A percentile compares a stretch with the other conserved stretches of the same genome.
Conservation (phyloP, 352 stramenopile species). For the Albugo candida region DNA sequence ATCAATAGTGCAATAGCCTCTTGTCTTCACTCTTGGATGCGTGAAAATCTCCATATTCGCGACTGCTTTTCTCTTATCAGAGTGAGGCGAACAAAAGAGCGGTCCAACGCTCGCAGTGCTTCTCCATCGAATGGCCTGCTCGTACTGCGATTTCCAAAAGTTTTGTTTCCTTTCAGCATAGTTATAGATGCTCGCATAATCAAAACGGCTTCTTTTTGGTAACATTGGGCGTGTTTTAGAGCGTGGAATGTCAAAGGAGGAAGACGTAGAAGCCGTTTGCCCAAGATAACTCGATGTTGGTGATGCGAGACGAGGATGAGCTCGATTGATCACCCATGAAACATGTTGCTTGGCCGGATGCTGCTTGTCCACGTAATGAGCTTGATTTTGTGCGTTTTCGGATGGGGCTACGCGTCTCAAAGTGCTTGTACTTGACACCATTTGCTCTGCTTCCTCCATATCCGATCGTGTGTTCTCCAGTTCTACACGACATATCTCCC, state of each 20-base stretch:
- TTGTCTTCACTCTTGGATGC: constrained; percentile 8
- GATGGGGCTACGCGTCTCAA: too few relatives aligned
- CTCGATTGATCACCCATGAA: background rate
- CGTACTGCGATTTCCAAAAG: constrained; percentile 37
- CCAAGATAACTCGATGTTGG: background rate
- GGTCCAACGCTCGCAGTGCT: constrained; percentile 1
- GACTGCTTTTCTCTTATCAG: background rate
- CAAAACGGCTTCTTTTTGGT: constrained; percentile 20
- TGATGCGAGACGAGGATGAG: background rate
- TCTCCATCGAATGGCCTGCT: constrained; percentile 27
- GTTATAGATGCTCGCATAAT: constrained; percentile 26
- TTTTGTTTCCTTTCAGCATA: constrained; percentile 17
- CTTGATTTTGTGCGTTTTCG: background rate
- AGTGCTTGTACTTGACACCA: too few relatives aligned
- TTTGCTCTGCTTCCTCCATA: too few relatives aligned
- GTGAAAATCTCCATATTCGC: constrained; percentile 55
- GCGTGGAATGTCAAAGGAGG: background rate
- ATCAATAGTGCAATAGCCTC: constrained; percentile 16
- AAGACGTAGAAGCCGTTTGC: background rate
- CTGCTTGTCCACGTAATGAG: background rate
- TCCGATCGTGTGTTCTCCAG: too few relatives aligned
- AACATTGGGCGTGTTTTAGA: background rate
- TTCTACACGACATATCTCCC: too few relatives aligned
- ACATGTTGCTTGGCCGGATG: background rate
- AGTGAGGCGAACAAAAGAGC: background rate